Percentiles rank a stretch among this genome's conserved stretches.
Conservation (phyloP, 768 basidiomycete genomes). For the Leccinum aurantiacum region DNA sequence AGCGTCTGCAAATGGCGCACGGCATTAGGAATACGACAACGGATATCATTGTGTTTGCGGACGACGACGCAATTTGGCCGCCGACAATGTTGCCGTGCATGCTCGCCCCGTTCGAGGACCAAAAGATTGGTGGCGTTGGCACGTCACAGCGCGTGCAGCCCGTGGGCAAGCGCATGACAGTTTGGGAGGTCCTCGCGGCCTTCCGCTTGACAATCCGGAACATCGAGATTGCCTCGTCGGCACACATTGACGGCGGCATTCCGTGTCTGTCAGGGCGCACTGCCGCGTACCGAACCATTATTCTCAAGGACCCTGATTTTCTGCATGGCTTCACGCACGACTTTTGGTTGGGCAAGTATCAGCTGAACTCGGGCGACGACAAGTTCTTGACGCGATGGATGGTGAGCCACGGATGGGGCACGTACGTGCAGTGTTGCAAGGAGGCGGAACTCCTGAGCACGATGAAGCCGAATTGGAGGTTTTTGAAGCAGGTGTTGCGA, state of each 20-base stretch:
- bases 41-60: constrained; percentile 92
- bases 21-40: constrained; percentile 89
- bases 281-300: constrained; percentile 90
- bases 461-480: constrained; percentile 97
- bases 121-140: constrained; percentile 89
- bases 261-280: constrained; percentile 92
- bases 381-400: constrained; percentile 96
- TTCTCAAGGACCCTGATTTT: constrained; percentile 93
- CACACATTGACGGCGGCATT: constrained; percentile 90
- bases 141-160: constrained; percentile 89
- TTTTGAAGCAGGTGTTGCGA: constrained; percentile 88
- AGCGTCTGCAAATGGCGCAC: constrained; percentile 91
- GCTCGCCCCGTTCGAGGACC: constrained; percentile 92
- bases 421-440: constrained; percentile 86
- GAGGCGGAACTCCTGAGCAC: constrained; percentile 86
- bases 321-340: constrained; percentile 92
- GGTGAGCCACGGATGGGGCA: constrained; percentile 94
- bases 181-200: constrained; percentile 94
- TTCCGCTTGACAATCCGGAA: constrained; percentile 92
- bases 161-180: constrained; percentile 75
- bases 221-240: constrained; percentile 86
- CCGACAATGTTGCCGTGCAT: constrained; percentile 86
- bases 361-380: constrained; percentile 92
- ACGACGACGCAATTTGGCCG: constrained; percentile 96
- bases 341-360: constrained; percentile 91